A percentile compares a stretch with the other conserved stretches of the same genome.
Conservation (phyloP, 371 early-diverging fungal species). For the Mortierella sp. region DNA sequence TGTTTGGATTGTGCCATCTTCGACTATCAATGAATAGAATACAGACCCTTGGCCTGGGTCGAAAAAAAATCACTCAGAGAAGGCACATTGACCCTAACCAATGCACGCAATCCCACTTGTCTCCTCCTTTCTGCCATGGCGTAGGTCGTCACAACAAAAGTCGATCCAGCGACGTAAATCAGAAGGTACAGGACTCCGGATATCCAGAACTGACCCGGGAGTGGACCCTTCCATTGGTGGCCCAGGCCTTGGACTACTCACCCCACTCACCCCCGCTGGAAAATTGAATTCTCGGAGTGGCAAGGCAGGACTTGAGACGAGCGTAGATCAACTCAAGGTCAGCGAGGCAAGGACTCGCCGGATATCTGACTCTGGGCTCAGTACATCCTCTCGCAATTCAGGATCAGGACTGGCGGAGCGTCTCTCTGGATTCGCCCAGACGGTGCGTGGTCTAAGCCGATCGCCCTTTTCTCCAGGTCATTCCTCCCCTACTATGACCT, state of each 20-base stretch:
- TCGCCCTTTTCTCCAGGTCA: constrained; percentile 31
- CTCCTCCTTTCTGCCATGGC: not conserved
- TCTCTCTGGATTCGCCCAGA: constrained; percentile 46
- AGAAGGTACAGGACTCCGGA: constrained; percentile 39
- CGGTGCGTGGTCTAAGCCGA: constrained; percentile 47
- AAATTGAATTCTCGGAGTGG: constrained; percentile 24
- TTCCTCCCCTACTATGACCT: constrained; percentile 29
- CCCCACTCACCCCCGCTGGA: constrained; percentile 19
- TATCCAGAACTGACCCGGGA: constrained; percentile 30
- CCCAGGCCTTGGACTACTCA: constrained; percentile 18
- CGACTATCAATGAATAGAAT: not conserved
- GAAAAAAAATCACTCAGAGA: not conserved
- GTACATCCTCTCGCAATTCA: constrained; percentile 28
- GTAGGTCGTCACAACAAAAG: constrained; percentile 28
- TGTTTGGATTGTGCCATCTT: not conserved
- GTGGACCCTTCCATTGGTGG: constrained; percentile 10
- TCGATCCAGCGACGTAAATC: constrained; percentile 47
- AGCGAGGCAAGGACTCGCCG: constrained; percentile 48
- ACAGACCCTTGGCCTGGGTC: not conserved
- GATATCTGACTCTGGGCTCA: constrained; percentile 51
- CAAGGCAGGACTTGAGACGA: constrained; percentile 32
- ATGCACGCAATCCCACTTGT: too few relatives aligned
- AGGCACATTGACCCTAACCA: not conserved
- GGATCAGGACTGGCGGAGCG: constrained; percentile 37
- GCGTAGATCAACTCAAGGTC: constrained; percentile 44